phyloP scores from a whole-genome alignment of 495 filamentous ascomycete species.

The Xylaria venustula region DNA sequence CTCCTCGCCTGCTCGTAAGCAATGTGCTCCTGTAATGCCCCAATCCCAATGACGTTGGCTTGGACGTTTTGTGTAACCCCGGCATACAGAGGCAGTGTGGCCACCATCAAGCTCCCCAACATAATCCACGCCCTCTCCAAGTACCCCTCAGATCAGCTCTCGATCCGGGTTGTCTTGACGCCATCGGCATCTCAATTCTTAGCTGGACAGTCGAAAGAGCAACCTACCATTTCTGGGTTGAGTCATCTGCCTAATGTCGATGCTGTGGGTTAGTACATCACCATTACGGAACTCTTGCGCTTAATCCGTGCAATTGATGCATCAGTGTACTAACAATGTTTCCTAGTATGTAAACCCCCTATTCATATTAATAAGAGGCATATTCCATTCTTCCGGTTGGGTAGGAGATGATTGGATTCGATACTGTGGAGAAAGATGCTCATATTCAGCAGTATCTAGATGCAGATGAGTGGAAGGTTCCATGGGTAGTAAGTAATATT shows the following conservation, averaged over 20 bases:
- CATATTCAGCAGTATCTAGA: conserved; percentile 55
- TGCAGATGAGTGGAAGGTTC: conserved; percentile 73
- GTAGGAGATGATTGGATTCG: not conserved
- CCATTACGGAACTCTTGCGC: too few relatives aligned
- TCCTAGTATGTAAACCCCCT: not conserved
- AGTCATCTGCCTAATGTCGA: conserved; percentile 58
- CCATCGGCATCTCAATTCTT: conserved; percentile 70
- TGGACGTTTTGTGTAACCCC: conserved; percentile 4
- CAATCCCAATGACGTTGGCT: not conserved
- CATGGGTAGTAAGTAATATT: conserved; percentile 50
- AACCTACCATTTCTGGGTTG: conserved; percentile 60
- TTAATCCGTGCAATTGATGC: too few relatives aligned
- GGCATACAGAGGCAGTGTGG: conserved; percentile 52
- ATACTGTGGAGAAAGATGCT: not conserved
- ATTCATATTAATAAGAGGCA: not conserved
- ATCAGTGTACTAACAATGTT: not conserved
- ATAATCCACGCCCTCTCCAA: conserved; percentile 61
- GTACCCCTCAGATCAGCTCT: conserved; percentile 51
- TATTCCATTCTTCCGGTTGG: not conserved
- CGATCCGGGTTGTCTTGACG: conserved; percentile 78
- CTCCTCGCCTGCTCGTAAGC: conserved; percentile 71
- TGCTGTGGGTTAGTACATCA: conserved; percentile 46
- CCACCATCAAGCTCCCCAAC: conserved; percentile 83
- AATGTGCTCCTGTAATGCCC: not conserved
- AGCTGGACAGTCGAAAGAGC: conserved; percentile 62